These are phyloP conservation scores for Leishmania aethiopica DNA, from an alignment of 208 protist species.

Conservation along the genomic window DNA sequence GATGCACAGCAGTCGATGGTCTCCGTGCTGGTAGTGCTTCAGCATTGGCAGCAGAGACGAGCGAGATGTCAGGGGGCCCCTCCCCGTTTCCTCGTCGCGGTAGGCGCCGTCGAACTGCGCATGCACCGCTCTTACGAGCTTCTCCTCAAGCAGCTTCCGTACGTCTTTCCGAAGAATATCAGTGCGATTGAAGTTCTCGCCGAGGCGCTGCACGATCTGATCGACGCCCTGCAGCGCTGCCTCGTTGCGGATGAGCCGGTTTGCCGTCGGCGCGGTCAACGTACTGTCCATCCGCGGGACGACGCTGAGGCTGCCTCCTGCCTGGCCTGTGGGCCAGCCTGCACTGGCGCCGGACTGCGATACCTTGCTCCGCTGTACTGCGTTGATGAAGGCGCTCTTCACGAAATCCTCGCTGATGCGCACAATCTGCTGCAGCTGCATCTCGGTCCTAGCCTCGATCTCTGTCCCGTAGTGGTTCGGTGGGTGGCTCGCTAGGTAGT, in stretches of 20 bases:
- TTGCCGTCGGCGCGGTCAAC: not conserved
- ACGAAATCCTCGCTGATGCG: conserved; percentile 69
- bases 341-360: not conserved
- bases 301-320: not conserved
- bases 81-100: conserved; percentile 64
- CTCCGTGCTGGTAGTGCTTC: conserved; percentile 83
- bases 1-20: conserved; percentile 59
- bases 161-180: conserved; percentile 68
- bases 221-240: conserved; percentile 60
- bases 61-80: conserved; percentile 24
- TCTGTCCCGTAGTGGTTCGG: conserved; percentile 59
- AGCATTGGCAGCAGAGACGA: conserved; percentile 33
- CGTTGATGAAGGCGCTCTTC: conserved; percentile 64
- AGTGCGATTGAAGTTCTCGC: conserved; percentile 81
- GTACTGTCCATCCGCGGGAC: conserved; percentile 3
- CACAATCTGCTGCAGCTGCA: conserved; percentile 64
- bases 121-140: conserved; percentile 44
- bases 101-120: conserved; percentile 57
- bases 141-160: conserved; percentile 50
- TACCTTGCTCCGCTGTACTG: conserved; percentile 43
- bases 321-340: not conserved
- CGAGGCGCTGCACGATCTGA: conserved; percentile 68
- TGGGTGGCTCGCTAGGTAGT: conserved; percentile 78
- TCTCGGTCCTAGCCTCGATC: conserved; percentile 46
- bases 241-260: conserved; percentile 63